These are phyloP conservation scores for Aureobasidium sp. DNA, from an alignment of 2,329 filamentous ascomycete genomes.

Conservation along the genomic window DNA sequence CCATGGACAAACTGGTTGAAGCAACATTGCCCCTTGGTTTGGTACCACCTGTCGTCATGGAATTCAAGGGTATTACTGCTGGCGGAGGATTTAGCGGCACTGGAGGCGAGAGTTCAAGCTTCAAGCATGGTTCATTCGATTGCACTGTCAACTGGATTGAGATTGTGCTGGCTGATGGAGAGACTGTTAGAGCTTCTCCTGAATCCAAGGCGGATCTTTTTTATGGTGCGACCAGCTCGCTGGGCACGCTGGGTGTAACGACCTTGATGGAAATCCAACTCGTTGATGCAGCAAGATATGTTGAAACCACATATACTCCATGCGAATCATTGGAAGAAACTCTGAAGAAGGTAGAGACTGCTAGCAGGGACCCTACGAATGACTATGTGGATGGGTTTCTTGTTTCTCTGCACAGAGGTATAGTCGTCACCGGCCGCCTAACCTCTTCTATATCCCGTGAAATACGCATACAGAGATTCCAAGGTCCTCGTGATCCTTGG, in stretches of 20 bases:
- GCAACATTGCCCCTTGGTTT: slow-evolving; percentile 49
- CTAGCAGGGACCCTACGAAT: slow-evolving; percentile 27
- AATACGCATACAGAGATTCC: slow-evolving; percentile 28
- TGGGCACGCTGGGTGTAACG: slow-evolving; percentile 58
- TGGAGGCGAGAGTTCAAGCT: slow-evolving; percentile 60
- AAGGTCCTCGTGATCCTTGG: slow-evolving; percentile 39
- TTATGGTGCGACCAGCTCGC: slow-evolving; percentile 54
- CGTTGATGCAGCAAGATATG: slow-evolving; percentile 37
- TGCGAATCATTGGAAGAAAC: slow-evolving; percentile 34
- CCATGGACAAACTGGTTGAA: slow-evolving; percentile 56
- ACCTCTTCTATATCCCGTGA: slow-evolving; percentile 20
- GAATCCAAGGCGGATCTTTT: slow-evolving; percentile 51
- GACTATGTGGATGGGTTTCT: slow-evolving; percentile 45
- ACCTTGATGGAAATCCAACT: slow-evolving; percentile 47
- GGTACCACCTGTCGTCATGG: slow-evolving; percentile 59
- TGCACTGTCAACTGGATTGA: slow-evolving; percentile 53
- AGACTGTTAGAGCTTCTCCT: slow-evolving; percentile 33
- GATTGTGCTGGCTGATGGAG: slow-evolving; percentile 55
- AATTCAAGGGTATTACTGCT: slow-evolving; percentile 62
- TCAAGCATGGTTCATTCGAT: slow-evolving; percentile 60
- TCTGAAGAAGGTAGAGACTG: slow-evolving; percentile 30
- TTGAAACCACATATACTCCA: slow-evolving; percentile 41
- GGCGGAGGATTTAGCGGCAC: slow-evolving; percentile 61
- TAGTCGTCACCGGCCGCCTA: slow-evolving; percentile 37
- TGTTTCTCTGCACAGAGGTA: slow-evolving; percentile 34